Conservation (phyloP, 495 filamentous ascomycete genomes). For the Opeltia flavorubescens region DNA sequence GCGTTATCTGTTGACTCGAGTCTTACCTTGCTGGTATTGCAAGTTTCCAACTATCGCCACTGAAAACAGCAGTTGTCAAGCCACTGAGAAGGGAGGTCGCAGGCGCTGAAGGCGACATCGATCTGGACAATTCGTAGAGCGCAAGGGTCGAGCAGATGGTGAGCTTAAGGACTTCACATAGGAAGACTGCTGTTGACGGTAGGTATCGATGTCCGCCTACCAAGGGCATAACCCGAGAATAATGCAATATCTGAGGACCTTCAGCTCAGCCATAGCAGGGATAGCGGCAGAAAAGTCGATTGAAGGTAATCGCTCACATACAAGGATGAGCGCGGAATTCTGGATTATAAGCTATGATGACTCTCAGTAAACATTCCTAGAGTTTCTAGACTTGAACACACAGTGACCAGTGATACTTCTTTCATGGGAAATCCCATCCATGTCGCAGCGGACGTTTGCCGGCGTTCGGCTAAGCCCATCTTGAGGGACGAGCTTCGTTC, state of each 20-base stretch:
- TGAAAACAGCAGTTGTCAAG: conserved; percentile 69
- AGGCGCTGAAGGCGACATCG: conserved; percentile 58
- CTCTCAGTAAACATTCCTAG: conserved; percentile 16
- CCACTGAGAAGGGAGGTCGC: conserved; percentile 66
- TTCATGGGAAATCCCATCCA: conserved; percentile 58
- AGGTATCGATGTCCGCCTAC: conserved; percentile 74
- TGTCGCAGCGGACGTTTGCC: conserved; percentile 11
- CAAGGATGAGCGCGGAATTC: conserved; percentile 65
- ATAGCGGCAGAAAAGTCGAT: not conserved
- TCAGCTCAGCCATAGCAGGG: not conserved
- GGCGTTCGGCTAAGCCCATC: conserved; percentile 12
- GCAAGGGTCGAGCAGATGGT: conserved; percentile 73
- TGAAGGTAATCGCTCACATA: conserved; percentile 20
- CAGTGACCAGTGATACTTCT: conserved; percentile 63
- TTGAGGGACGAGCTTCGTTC: too few species aligned
- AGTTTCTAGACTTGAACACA: conserved; percentile 24
- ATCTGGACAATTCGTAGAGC: conserved; percentile 69
- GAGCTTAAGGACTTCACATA: conserved; percentile 88
- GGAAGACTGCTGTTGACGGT: conserved; percentile 84
- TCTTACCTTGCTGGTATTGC: conserved; percentile 57
- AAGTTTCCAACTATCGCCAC: conserved; percentile 91
- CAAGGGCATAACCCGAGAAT: conserved; percentile 81
- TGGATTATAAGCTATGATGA: conserved; percentile 55
- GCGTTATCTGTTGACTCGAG: not conserved
- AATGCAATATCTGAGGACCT: conserved; percentile 61